Evolutionary conservation across 805 yeast genomes (phyloP), one percentile per base, ranked within the genome.

Genomic region (Blastobotrys mokoenaii): DNA sequence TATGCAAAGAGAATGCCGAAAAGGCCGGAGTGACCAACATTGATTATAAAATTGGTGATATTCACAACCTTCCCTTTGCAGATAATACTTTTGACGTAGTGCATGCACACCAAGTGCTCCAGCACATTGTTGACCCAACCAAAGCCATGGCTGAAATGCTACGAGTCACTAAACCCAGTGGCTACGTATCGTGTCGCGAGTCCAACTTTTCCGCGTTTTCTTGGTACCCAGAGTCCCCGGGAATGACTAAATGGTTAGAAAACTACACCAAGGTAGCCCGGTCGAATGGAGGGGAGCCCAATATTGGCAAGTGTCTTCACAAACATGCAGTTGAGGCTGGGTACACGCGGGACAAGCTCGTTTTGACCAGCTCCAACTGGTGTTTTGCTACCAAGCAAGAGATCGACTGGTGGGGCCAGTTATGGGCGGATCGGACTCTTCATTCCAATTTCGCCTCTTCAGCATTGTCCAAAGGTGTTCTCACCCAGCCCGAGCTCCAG

Each of bases 61-160:
- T 57, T 14, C 61, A 60, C 45, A 36, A 52, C 2, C 51, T 68
- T 41, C 66, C 65, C 1, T 68, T 58, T 50, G 55, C 54, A 3
- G 71, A 69, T 47, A 53, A 63, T 38, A 50, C 64, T 3, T 69
- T 69, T 50, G 73, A 69, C 46, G 46, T 69, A n/a, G 68, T 68
- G 5, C 62, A 58, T 56, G 58, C 64, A 15, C 70, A 64, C 46
- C 72, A 67, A 46, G 72, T 69, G 2, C 45, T 68, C 25, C 54
- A 67, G 10, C 72, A 69, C 46, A 51, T 68, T 27, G 53, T 54
- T 18, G 62, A 64, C 41, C 71, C 71, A 1, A 50, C 54, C 1
- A 40, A 18, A 8, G 72, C 68, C 3, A 44, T 69, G 32, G 48
- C 51, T 29, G 72, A 69, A 48, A 61, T 68, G 67, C 51, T 41